Evolutionary conservation across 208 protist species (phyloP).

Genomic region (Trypanosoma platydactyli): DNA sequence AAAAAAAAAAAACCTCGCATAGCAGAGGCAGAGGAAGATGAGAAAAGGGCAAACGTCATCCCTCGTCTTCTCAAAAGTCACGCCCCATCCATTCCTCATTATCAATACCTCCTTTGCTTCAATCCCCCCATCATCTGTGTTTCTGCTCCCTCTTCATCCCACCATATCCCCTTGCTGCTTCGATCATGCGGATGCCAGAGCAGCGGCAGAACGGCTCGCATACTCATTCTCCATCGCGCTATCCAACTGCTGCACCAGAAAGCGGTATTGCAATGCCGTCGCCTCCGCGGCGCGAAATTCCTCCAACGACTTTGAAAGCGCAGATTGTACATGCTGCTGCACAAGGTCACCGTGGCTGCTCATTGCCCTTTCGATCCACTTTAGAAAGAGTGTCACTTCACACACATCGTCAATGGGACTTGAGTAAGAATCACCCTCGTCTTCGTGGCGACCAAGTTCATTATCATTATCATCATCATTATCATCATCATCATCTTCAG

Average conservation of each 20-base stretch:
- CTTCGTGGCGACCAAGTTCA: conserved; percentile 30
- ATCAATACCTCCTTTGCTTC: neutral
- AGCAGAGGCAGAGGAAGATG: too few relatives aligned
- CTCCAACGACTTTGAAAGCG: conserved; percentile 35
- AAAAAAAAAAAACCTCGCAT: too few relatives aligned
- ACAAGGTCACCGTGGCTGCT: neutral
- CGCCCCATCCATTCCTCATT: neutral
- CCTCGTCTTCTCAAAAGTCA: neutral
- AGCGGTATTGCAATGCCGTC: conserved; percentile 46
- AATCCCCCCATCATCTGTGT: neutral
- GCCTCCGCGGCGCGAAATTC: conserved; percentile 44
- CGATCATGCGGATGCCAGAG: neutral
- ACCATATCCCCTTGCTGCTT: neutral
- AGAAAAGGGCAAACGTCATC: too few relatives aligned
- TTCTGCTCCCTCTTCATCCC: neutral
- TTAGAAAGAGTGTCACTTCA: conserved; percentile 66
- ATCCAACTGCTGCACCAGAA: conserved; percentile 56
- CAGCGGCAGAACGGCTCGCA: conserved; percentile 27
- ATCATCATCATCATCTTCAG: conserved; percentile 42
- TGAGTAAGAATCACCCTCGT: conserved; percentile 86
- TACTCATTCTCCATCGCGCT: conserved; percentile 55
- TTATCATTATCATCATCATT: conserved; percentile 19
- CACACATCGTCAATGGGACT: conserved; percentile 89
- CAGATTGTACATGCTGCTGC: conserved; percentile 24
- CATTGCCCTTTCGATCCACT: conserved; percentile 15